Base-by-base conservation (phyloP, 768 basidiomycete genomes). In the Serendipita indica region DNA sequence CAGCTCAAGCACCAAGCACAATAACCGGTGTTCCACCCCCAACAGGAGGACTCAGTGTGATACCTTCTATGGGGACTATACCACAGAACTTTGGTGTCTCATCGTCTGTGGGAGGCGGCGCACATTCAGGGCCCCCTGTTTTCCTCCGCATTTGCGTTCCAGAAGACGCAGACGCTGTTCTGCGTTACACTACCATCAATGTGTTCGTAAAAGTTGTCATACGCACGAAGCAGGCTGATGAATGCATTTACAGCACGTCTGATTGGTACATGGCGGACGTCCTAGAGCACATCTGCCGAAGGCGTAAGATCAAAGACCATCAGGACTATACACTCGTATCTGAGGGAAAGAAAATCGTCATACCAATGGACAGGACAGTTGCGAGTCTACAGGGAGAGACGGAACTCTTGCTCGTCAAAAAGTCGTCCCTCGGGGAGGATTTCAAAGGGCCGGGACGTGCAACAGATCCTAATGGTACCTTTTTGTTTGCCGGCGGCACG, bases 241-340 rank as follows among this genome's bases (percentile, higher is more conserved):
- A 54, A 27, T 18, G 25, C 10, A 14, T 58, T 12, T 33, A 37
- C 65, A 89, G 85, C 3, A 82, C 90, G 6, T 82, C 88, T 13
- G 90, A 88, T 6, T 96, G 91, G 84, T 98, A 98, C 69, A 86
- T 97, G 80, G 91, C 93, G 64, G 94, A 98, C 69, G 89, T 89
- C 0, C 77, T 96, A 22, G 94, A 96, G 62, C 74, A 83, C 20
- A 84, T 89, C 1, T 90, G 87, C 67, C 75, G 79, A 34, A 80
- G 79, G 66, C 78, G 83, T 52, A 81, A 80, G 65, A 70, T 89
- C 28, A 70, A 73, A 25, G 78, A 84, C 64, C 78, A 85, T 30
- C 80, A 84, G 60, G 84, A 90, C 60, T 97, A 91, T 71, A 89
- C 88, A 1, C 77, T 98, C 20, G 72, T 93, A 37, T 71, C 86